Evolutionary conservation across 306 rosid genomes (phyloP), one percentile per base, ranked within the genome.

Genomic region (Castanospermum australe): DNA sequence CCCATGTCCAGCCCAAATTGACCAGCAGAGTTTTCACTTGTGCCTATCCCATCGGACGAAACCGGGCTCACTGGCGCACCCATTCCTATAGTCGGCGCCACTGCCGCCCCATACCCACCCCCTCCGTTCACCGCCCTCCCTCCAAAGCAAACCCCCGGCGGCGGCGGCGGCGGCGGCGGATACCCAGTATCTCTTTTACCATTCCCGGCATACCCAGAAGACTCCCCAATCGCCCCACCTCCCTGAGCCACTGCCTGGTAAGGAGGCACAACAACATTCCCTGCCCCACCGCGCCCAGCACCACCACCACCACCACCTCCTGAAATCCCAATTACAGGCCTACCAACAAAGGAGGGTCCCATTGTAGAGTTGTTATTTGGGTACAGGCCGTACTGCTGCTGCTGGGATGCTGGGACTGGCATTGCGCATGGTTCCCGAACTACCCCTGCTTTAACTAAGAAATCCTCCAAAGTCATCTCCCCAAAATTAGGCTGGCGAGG

Each of bases 401-500:
- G 82, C 50, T 21, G 89, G 0, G 84, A 36, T 2, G 63, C 82
- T 33, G 42, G 67, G 20, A 71, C 50, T 1, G 85, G 54, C 44
- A 14, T 55, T 18, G 66, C 33, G 1, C 73, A 36, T 1, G 69
- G 81, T 83, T 91, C 97, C 72, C 89, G 73, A 8, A 88, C 98
- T n/a, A 93, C 83, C 82, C 97, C 98, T 1, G 98, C 97, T 73
- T 89, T 93, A 4, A 89, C 20, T 67, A 93, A 74, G 73, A 93
- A 93, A 79, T 93, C 98, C 84, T 93, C 98, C 77, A 93, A 45
- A 4, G 98, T 93, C 97, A 93, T 91, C 84, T 91, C 94, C 45
- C 93, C 93, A 41, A 93, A 93, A 8, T 94, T 91, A 0, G 91
- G 89, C 80, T 89, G 92, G 51, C 98, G 89, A 61, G 86, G 77